phyloP scores from a whole-genome alignment of 495 filamentous ascomycete genomes.

The Pseudevernia furfuracea region DNA sequence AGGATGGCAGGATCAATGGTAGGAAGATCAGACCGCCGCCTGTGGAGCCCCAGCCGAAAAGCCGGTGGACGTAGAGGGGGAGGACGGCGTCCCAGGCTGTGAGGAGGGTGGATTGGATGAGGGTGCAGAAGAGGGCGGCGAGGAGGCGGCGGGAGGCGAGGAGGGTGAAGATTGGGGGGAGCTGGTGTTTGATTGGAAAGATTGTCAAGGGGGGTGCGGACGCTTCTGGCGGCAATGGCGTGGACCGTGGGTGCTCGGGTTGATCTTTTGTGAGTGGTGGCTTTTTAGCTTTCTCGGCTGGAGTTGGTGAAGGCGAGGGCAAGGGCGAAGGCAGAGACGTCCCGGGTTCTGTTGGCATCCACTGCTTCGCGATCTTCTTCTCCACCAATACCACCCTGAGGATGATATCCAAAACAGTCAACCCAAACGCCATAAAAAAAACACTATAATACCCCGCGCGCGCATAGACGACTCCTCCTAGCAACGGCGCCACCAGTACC shows the following conservation, averaged over 20 bases:
- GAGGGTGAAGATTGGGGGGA: slow-evolving; percentile 37
- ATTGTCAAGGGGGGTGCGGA: not conserved
- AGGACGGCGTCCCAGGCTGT: slow-evolving; percentile 49
- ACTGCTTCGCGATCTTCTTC: slow-evolving; percentile 64
- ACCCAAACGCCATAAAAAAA: slow-evolving; percentile 62
- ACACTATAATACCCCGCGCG: slow-evolving; percentile 66
- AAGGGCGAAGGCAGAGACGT: not conserved
- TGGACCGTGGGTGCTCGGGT: not conserved
- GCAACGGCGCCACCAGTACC: slow-evolving; percentile 61
- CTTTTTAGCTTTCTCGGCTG: no score
- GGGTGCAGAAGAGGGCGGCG: slow-evolving; percentile 48
- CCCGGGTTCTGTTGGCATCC: slow-evolving; percentile 35
- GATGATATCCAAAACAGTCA: slow-evolving; percentile 63
- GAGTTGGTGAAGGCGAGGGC: not conserved
- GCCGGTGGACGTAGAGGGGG: slow-evolving; percentile 46
- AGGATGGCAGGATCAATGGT: slow-evolving; percentile 50
- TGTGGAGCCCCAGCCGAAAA: slow-evolving; percentile 52
- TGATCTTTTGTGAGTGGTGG: no score
- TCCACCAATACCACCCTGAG: slow-evolving; percentile 66
- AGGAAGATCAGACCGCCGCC: slow-evolving; percentile 62
- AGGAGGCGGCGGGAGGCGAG: slow-evolving; percentile 52
- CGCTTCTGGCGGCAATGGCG: not conserved
- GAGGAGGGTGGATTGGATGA: slow-evolving; percentile 52
- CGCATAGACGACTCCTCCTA: slow-evolving; percentile 75
- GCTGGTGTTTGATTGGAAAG: not conserved